Percentiles rank a stretch among this genome's conserved stretches.
Evolutionary conservation across 768 basidiomycete species (phyloP).

Genomic region (Ephemerocybe angulata): DNA sequence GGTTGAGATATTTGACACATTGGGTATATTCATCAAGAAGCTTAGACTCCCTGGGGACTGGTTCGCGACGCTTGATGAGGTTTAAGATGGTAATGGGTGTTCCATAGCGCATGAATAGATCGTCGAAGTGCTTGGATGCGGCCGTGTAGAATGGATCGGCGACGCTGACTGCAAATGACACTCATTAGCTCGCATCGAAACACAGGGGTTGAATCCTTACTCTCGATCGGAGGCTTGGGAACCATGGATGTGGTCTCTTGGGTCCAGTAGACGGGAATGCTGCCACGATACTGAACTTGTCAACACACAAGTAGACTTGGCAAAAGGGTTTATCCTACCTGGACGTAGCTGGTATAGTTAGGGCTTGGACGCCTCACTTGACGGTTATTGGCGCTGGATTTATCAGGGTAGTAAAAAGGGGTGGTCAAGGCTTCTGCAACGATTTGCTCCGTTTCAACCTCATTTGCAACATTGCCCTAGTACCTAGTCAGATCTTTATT

Average conservation of each 20-base stretch:
- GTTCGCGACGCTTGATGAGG: conserved; percentile 83
- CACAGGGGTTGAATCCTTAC: conserved; percentile 42
- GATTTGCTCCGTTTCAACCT: conserved; percentile 98
- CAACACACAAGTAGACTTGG: background rate
- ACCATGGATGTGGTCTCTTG: conserved; percentile 89
- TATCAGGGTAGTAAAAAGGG: conserved; percentile 75
- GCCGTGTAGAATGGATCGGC: conserved; percentile 95
- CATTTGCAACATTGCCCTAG: conserved; percentile 98
- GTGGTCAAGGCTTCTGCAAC: conserved; percentile 88
- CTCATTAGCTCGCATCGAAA: background rate
- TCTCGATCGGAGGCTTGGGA: conserved; percentile 94
- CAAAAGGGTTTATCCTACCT: conserved; percentile 40
- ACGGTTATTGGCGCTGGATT: conserved; percentile 27
- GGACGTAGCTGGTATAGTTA: conserved; percentile 92
- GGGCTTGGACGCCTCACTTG: conserved; percentile 63
- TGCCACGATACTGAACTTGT: conserved; percentile 77
- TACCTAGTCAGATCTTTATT: background rate
- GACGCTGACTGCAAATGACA: conserved; percentile 64
- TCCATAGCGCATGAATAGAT: conserved; percentile 87
- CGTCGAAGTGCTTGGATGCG: conserved; percentile 89
- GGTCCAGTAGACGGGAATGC: conserved; percentile 95
- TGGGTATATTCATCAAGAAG: conserved; percentile 87
- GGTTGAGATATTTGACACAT: conserved; percentile 90
- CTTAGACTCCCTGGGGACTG: conserved; percentile 83
- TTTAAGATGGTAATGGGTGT: conserved; percentile 88